Base-by-base conservation (phyloP, 225 moss, liverwort and hornwort species). In the Asterella californica region DNA sequence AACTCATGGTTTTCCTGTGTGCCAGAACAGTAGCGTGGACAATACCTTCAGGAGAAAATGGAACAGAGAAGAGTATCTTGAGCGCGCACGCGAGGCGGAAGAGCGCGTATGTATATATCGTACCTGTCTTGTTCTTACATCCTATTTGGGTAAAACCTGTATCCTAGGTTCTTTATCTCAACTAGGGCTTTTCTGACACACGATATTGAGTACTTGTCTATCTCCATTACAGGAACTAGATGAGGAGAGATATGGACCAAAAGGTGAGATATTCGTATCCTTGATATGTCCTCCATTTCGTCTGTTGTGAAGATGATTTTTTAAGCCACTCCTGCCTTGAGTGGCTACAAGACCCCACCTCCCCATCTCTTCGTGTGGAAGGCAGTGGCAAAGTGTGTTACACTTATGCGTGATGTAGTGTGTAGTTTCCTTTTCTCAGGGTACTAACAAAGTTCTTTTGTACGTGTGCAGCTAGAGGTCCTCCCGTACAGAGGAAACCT, bases 21-120 rank as follows among this genome's bases (percentile, higher is more conserved):
- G 70, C 21, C 85, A 85, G 82, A 75, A 64, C 46, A 84, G 87
- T 70, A 89, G 90, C 72, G 90, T 94, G 46, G 97, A 97, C 79
- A 97, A 97, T 49, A 97, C 97, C 5, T 92, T 86, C 64, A 91
- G 97, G 2, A 89, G 94, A 86, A 97, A 97, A 82, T 97, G 97
- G 97, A 93, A 97, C 80, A 90, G 91, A 82, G 94, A 97, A 78
- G 93, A 97, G 81, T 97, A 91, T 84, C 90, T 91, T 79, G 90
- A 94, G 78, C 94, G 93, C 55, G 93, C 92, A 47, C 88, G 93
- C 5, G 94, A 93, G 77, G 84, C 90, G 47, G 97, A 96, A 66
- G 83, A 93, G 87, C 88, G 90, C n/a, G 93, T 87, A 81, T 33
- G 18, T 22, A 18, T 9, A 37, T 74, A 24, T 75, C 14, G 0